phyloP scores from a whole-genome alignment of 176 grass and related monocot species.

The Oryza meyeriana region DNA sequence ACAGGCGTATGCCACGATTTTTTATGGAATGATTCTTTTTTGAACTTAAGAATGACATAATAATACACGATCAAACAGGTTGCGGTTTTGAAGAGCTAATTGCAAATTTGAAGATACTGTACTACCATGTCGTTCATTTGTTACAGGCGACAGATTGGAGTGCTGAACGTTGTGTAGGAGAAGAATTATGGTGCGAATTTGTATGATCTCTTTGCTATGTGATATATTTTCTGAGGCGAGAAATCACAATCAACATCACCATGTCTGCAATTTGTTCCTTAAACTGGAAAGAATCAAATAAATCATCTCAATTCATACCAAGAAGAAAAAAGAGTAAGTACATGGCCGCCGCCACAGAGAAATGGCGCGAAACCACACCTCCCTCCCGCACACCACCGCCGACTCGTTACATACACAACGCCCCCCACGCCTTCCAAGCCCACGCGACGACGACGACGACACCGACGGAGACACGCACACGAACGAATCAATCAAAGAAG shows the following conservation, averaged over 20 bases:
- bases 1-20: too few relatives aligned
- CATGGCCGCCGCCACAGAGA: constrained; percentile 23
- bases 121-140: not conserved
- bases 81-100: too few relatives aligned
- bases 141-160: not conserved
- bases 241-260: not conserved
- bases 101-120: not conserved
- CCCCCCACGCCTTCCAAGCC: not conserved
- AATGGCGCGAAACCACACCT: constrained; percentile 38
- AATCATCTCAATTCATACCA: constrained; percentile 47
- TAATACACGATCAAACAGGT: too few relatives aligned
- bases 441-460: not conserved
- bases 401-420: constrained; percentile 32
- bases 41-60: too few relatives aligned
- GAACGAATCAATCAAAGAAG: not conserved
- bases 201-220: too few relatives aligned
- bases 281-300: constrained; percentile 52
- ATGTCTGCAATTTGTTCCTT: not conserved
- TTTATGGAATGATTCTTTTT: too few relatives aligned
- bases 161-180: not conserved
- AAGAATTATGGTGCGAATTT: not conserved
- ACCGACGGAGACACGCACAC: not conserved
- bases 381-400: constrained; percentile 25
- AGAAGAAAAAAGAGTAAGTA: constrained; percentile 16
- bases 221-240: too few relatives aligned